Conservation (phyloP, 176 grass and related monocot species). For the Elaeis guineensis region DNA sequence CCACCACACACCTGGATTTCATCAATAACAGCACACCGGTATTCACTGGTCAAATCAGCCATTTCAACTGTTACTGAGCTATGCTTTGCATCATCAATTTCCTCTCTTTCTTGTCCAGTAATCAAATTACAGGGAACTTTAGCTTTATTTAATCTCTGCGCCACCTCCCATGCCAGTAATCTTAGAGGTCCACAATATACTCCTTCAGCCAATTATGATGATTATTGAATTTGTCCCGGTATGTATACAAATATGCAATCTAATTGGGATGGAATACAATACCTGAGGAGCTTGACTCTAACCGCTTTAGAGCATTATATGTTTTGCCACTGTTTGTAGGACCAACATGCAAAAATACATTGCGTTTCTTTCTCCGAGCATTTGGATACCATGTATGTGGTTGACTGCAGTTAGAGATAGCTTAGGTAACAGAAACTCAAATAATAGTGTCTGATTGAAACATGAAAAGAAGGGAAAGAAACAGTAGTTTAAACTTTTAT, state of each 20-base stretch:
- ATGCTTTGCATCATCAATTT: conserved; percentile 77
- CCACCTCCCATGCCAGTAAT: conserved; percentile 81
- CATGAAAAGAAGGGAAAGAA: too few species aligned
- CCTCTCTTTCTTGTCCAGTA: conserved; percentile 89
- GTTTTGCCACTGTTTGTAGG: conserved; percentile 98
- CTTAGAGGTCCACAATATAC: conserved; percentile 95
- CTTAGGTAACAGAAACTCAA: conserved; percentile 18
- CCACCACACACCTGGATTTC: conserved; percentile 80
- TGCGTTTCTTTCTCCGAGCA: conserved; percentile 88
- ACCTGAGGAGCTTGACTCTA: conserved; percentile 90
- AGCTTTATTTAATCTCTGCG: conserved; percentile 77
- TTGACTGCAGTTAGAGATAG: conserved; percentile 39
- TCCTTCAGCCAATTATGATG: conserved; percentile 42
- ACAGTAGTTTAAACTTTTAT: too few species aligned
- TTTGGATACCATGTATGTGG: conserved; percentile 90
- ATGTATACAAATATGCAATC: conserved; percentile 2
- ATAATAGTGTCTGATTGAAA: too few species aligned
- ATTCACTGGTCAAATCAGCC: conserved; percentile 65
- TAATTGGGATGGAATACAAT: conserved; percentile 16
- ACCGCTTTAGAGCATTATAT: conserved; percentile 81
- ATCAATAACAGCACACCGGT: conserved; percentile 88
- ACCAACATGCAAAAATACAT: conserved; percentile 90
- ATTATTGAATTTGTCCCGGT: not conserved
- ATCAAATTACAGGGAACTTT: conserved; percentile 80
- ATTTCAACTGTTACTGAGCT: conserved; percentile 92